Base-by-base conservation (phyloP, 257 asterid genomes). In the Nemophila menziesii region DNA sequence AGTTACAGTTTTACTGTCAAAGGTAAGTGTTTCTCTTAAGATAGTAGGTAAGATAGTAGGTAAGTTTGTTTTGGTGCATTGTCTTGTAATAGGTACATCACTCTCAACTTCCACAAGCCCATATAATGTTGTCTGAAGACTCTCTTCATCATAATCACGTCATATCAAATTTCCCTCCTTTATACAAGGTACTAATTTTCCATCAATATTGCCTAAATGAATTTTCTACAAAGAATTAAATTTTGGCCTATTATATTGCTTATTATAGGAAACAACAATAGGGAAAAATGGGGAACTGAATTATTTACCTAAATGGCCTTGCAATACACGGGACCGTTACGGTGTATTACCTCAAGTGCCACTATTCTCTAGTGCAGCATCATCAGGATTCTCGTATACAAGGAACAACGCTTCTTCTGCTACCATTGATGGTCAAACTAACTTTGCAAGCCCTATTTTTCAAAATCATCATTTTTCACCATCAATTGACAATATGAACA, bases 351-450 rank as follows among this genome's bases (percentile, higher is more conserved):
- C 64, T 40, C 70, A 68, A 20, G 60, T 54, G 47, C 58, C 72
- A 16, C 65, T 72, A 71, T 75, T 77, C 65, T 70, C 81, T 61
- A 67, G 78, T 73, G 97, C 97, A 87, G 97, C 97, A 87, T 87
- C 95, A 87, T 87, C 95, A 83, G 92, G 97, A 87, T 87, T 87
- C 97, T 74, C 72, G 51, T 77, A 66, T 57, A 52, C 93, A 56
- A 71, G 57, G 21, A 49, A 48, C 50, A 34, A 64, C 29, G 40
- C 63, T 39, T 37, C 76, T 36, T 62, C 82, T 16, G 57, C 77
- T 59, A 66, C 82, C 23, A 58, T 65, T 64, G n/a, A n/a, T n/a
- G 36, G 16, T 39, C 71, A 64, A 63, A 55, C 64, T 22, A 58
- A 65, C 19, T 65, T 54, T 46, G 33, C 64, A 13, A 48, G 24